Conservation (phyloP, 805 yeast species). For the Millerago galiae region DNA sequence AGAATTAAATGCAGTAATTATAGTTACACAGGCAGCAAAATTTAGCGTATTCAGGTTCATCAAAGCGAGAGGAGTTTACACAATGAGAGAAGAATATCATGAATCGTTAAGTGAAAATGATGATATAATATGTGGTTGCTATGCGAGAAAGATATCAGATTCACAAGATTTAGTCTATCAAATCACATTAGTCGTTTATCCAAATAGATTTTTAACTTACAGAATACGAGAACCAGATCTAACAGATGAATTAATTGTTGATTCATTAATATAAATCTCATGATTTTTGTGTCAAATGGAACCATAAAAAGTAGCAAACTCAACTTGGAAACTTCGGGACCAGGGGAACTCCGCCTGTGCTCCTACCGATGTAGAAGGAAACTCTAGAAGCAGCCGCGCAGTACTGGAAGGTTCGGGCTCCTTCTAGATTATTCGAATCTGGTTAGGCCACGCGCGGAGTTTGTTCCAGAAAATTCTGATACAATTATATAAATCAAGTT, state of each 20-base stretch:
- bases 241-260: not conserved
- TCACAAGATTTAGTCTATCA: not conserved
- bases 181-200: not conserved
- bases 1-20: slow-evolving; percentile 33
- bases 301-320: too few species aligned
- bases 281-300: too few species aligned
- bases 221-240: not conserved
- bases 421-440: too few species aligned
- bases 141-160: not conserved
- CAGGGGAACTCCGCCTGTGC: too few species aligned
- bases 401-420: too few species aligned
- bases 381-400: too few species aligned
- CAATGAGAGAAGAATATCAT: slow-evolving; percentile 34
- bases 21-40: slow-evolving; percentile 39
- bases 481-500: too few species aligned
- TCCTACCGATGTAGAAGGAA: too few species aligned
- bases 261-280: too few species aligned
- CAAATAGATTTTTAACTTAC: not conserved
- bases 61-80: slow-evolving; percentile 33
- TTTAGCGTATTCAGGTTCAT: slow-evolving; percentile 37
- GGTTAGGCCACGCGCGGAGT: too few species aligned
- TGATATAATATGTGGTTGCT: not conserved
- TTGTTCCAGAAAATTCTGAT: too few species aligned
- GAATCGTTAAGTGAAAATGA: not conserved
- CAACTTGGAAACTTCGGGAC: too few species aligned